These are phyloP conservation scores for Talaromyces islandicus DNA, from an alignment of 2,329 filamentous ascomycete species.

Conservation along the genomic window DNA sequence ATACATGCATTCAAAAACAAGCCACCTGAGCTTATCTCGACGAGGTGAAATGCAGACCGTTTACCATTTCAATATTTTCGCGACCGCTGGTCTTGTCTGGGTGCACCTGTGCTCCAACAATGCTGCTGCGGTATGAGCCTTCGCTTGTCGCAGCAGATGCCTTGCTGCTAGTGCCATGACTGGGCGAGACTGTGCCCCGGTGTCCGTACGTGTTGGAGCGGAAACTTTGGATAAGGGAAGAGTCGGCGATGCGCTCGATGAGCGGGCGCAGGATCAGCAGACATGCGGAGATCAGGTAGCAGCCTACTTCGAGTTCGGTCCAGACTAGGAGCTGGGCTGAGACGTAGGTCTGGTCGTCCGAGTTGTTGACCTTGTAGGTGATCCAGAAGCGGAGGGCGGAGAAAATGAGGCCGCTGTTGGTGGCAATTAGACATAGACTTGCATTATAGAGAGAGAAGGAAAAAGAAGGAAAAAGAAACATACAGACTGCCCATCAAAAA, in stretches of 20 bases:
- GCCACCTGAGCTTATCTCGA: neutral
- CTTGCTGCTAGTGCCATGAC: neutral
- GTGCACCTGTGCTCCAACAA: neutral
- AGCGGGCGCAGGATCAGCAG: neutral
- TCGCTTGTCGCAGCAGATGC: neutral
- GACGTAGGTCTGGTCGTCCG: neutral
- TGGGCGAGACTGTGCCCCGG: neutral
- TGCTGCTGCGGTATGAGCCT: neutral
- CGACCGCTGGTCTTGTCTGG: neutral
- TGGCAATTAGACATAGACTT: neutral
- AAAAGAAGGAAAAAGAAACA: neutral
- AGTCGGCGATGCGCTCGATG: neutral
- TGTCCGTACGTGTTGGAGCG: neutral
- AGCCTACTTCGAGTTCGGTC: neutral
- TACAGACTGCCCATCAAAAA: neutral
- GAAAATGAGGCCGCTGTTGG: neutral
- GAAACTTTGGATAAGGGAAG: neutral
- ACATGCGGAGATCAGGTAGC: neutral
- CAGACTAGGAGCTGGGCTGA: neutral
- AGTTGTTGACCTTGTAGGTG: neutral
- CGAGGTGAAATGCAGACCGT: neutral
- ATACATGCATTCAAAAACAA: neutral
- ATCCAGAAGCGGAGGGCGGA: neutral
- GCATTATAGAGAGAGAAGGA: neutral
- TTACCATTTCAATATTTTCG: neutral